A percentile compares a stretch with the other conserved stretches of the same genome.
Conservation (phyloP, 2,329 filamentous ascomycete genomes). For the Gaeumannomyces tritici region DNA sequence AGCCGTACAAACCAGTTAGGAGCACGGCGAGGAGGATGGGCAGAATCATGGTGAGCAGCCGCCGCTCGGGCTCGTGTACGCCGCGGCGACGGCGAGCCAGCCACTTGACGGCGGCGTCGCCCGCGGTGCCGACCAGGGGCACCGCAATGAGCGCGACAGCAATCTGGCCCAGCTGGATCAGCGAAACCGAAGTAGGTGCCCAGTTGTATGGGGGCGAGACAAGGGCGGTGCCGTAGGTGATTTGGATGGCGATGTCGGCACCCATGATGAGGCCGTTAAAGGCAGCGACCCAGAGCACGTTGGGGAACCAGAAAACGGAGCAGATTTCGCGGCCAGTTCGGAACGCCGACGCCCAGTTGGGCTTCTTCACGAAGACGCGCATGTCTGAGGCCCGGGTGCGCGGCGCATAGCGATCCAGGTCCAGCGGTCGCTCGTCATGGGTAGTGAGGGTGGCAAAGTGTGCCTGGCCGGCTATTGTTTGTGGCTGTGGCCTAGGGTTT, state of each 20-base stretch:
- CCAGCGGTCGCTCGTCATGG: neutral
- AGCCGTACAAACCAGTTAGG: constrained; percentile 26
- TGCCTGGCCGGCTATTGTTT: neutral
- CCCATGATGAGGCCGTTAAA: constrained; percentile 13
- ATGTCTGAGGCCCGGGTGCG: constrained; percentile 7
- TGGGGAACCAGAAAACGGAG: constrained; percentile 4
- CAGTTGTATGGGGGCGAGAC: constrained; percentile 25
- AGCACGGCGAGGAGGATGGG: constrained; percentile 26
- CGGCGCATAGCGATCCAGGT: constrained; percentile 5
- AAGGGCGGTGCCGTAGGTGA: constrained; percentile 27
- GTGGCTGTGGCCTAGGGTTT: neutral
- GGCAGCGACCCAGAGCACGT: constrained; percentile 4
- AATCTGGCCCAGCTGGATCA: constrained; percentile 26
- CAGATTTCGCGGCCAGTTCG: constrained; percentile 5
- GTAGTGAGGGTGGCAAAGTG: neutral
- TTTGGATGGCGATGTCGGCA: constrained; percentile 30
- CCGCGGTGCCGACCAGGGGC: constrained; percentile 26
- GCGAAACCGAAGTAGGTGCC: constrained; percentile 21
- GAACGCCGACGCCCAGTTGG: constrained; percentile 6
- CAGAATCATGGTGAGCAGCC: constrained; percentile 23
- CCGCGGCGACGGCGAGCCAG: constrained; percentile 24
- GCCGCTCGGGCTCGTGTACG: constrained; percentile 28
- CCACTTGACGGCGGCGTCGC: constrained; percentile 24
- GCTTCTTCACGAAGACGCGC: constrained; percentile 6
- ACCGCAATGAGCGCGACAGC: constrained; percentile 21